Base-by-base conservation (phyloP, 2,329 filamentous ascomycete species). In the Colletotrichum plurivorum region DNA sequence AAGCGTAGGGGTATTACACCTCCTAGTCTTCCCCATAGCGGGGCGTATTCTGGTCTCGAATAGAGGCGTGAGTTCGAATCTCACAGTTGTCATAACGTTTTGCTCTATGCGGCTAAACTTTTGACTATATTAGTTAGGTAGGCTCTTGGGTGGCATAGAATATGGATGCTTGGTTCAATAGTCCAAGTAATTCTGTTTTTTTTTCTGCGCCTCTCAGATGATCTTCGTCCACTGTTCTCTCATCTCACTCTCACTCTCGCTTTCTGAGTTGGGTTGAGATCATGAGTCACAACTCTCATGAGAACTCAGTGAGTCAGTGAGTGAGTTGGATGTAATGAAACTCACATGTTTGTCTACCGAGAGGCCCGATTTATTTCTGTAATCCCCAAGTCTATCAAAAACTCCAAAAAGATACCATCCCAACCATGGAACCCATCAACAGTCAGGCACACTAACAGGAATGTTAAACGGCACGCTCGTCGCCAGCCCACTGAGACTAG, bases 381-480 rank as follows among this genome's bases (percentile, higher is more conserved):
- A 46, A 46, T 46, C 8, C 45, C n/a, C 46, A 49, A 49, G 7
- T 49, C 46, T 49, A 49, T 18, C 16, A 49, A 16, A 48, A 49
- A 49, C n/a, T 49, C 46, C 46, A 25, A 16, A 20, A 10, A 5
- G n/a, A 20, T 9, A 49, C 46, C 45, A 18, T 4, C 16, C 48
- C 18, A 16, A 22, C 15, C 15, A 18, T 4, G 13, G n/a, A 41
- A 56, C 4, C 55, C 25, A 4, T 77, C 71, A 86, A 58, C 84
- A 86, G 71, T 85, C 84, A n/a, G 84, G 84, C 36, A 86, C 84
- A 69, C 84, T 86, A 57, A 86, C 84, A 5, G 84, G 84, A 49
- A 86, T 86, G 67, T 85, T 78, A 22, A 86, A 74, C 9, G 84
- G 82, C 65, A 86, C 84, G 67, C 84, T 86, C 2, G 83, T 86